A percentile compares a stretch with the other conserved stretches of the same genome.
These are phyloP conservation scores for Trichoderma afroharzianum DNA, from an alignment of 2,329 filamentous ascomycete genomes.

Conservation along the genomic window DNA sequence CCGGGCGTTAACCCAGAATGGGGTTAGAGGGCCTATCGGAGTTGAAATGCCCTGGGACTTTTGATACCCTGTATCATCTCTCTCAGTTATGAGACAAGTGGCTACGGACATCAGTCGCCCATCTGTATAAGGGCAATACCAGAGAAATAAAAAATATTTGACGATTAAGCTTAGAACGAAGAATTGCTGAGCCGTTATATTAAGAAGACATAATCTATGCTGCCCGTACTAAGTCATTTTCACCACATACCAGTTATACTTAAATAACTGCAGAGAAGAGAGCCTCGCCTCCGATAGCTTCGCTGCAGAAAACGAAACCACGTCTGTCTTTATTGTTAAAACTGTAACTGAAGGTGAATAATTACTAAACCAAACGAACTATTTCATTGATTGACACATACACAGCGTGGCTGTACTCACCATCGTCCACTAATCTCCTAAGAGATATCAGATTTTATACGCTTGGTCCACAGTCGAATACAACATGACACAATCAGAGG, in stretches of 20 bases:
- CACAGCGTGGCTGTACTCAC: background rate
- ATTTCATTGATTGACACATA: background rate
- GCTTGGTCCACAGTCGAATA: background rate
- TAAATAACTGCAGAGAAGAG: background rate
- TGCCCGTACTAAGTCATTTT: background rate
- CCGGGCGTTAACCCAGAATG: background rate
- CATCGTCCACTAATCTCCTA: background rate
- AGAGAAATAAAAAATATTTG: background rate
- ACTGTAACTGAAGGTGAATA: background rate
- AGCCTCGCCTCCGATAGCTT: background rate
- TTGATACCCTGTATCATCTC: background rate
- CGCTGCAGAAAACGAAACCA: background rate
- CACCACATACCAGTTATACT: background rate
- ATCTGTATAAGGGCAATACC: background rate
- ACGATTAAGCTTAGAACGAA: background rate
- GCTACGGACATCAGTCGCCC: background rate
- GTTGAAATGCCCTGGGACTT: background rate
- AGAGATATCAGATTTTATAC: background rate
- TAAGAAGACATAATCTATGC: background rate
- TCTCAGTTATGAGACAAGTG: background rate
- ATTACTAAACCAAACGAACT: background rate
- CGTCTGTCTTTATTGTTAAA: background rate
- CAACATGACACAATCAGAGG: background rate
- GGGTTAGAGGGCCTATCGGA: background rate
- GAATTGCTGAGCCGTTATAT: background rate